Evolutionary conservation across 2,329 filamentous ascomycete species (phyloP).

Genomic region (Scedosporium minutisporum): DNA sequence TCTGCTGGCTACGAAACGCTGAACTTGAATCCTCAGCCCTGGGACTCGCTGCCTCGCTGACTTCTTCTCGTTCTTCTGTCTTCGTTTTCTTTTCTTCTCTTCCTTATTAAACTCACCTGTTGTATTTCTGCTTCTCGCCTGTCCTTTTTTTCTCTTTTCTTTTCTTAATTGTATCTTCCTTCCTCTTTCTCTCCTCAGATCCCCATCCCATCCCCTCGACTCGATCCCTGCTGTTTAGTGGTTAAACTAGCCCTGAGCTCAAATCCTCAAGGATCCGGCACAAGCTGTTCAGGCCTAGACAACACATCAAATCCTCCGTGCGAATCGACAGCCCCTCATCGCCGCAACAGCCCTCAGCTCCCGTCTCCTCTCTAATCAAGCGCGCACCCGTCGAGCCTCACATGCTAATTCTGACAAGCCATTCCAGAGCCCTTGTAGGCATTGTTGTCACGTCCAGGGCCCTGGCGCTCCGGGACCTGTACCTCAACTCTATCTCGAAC

Average conservation of each 20-base stretch:
- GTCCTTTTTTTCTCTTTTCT: background rate
- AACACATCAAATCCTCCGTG: background rate
- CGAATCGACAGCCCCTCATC: background rate
- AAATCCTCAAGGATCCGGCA: background rate
- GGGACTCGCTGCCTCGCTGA: background rate
- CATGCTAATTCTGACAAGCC: conserved; percentile 48
- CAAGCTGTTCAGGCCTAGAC: background rate
- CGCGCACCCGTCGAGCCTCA: conserved; percentile 24
- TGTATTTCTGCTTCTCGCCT: background rate
- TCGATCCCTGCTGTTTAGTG: background rate
- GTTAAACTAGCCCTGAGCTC: background rate
- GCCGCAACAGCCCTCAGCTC: background rate
- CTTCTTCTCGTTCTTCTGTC: background rate
- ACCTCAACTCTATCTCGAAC: conserved; percentile 23
- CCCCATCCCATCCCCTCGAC: background rate
- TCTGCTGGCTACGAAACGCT: background rate
- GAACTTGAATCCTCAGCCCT: background rate
- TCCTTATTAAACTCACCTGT: background rate
- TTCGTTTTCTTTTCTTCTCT: background rate
- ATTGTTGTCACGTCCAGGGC: conserved; percentile 40
- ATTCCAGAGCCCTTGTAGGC: conserved; percentile 44
- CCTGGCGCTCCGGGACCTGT: conserved; percentile 35
- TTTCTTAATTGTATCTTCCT: background rate
- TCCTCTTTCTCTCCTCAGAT: background rate
- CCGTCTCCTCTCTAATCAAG: background rate